Conservation (phyloP, 208 protist genomes). For the Leishmania lainsoni region DNA sequence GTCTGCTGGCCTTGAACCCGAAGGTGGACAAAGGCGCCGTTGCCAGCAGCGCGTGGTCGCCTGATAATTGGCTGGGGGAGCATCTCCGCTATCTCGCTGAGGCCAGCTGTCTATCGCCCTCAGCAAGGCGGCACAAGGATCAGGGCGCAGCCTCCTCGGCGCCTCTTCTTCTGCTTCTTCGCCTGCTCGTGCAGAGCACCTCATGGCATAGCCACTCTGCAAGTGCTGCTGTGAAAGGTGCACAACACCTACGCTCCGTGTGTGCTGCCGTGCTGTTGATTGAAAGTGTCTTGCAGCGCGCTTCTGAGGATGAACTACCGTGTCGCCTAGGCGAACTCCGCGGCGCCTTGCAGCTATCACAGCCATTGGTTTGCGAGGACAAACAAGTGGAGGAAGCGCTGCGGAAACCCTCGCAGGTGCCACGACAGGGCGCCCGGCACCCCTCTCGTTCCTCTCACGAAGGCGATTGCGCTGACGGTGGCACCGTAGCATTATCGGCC, state of each 20-base stretch:
- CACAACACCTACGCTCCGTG: not conserved
- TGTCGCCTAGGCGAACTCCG: not conserved
- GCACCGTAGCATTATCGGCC: not conserved
- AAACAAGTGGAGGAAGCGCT: too few relatives aligned
- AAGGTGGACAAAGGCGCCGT: too few relatives aligned
- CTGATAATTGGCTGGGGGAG: not conserved
- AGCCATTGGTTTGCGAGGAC: not conserved
- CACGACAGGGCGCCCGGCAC: not conserved
- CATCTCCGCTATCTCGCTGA: not conserved
- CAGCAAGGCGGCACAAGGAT: not conserved
- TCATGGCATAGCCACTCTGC: not conserved
- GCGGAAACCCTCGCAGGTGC: not conserved
- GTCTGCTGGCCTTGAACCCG: not conserved
- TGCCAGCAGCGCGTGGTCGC: not conserved
- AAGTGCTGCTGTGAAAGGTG: not conserved
- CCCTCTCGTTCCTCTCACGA: not conserved
- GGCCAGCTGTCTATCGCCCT: not conserved
- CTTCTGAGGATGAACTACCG: not conserved
- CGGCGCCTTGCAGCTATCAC: not conserved
- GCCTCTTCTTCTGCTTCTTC: slow-evolving; percentile 7
- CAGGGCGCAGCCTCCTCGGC: too few relatives aligned
- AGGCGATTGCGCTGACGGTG: not conserved
- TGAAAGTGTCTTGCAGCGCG: not conserved
- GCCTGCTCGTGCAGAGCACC: slow-evolving; percentile 3
- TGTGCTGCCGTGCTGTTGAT: slow-evolving; percentile 8